Conservation (phyloP, 2,329 filamentous ascomycete species). For the Botrytis pseudocinerea region DNA sequence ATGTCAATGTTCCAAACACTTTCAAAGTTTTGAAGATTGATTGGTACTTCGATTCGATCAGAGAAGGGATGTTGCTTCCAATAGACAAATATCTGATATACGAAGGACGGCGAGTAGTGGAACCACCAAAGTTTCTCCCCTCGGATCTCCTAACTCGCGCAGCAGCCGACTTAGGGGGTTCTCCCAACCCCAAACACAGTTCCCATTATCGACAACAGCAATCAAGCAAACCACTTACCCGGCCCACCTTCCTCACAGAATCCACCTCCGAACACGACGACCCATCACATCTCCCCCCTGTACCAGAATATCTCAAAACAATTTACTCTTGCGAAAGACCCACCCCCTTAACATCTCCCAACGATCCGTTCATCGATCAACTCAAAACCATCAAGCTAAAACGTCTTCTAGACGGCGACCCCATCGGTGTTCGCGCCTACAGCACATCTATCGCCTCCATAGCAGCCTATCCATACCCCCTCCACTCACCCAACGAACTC, state of each 20-base stretch:
- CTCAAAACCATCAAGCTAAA: slow-evolving; percentile 73
- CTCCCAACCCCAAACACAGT: slow-evolving; percentile 28
- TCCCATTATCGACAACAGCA: slow-evolving; percentile 24
- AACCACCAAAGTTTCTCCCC: neutral
- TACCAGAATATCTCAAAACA: slow-evolving; percentile 66
- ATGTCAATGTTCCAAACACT: slow-evolving; percentile 28
- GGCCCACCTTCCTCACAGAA: slow-evolving; percentile 53
- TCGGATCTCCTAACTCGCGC: slow-evolving; percentile 32
- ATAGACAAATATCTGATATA: slow-evolving; percentile 56
- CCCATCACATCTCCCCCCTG: slow-evolving; percentile 54
- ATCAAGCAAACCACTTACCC: slow-evolving; percentile 34
- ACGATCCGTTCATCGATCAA: slow-evolving; percentile 71
- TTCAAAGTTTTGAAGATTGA: slow-evolving; percentile 58
- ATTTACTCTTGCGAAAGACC: slow-evolving; percentile 80
- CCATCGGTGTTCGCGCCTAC: slow-evolving; percentile 82
- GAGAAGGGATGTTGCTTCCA: slow-evolving; percentile 48
- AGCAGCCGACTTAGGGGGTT: slow-evolving; percentile 33
- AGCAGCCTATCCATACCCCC: slow-evolving; percentile 68
- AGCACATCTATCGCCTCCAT: slow-evolving; percentile 82
- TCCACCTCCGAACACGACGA: slow-evolving; percentile 79
- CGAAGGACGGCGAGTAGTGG: slow-evolving; percentile 44
- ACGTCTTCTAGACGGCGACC: slow-evolving; percentile 70
- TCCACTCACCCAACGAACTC: slow-evolving; percentile 44
- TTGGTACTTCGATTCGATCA: slow-evolving; percentile 59
- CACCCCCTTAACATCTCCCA: slow-evolving; percentile 69